These are phyloP conservation scores for Arachis stenosperma DNA, from an alignment of 306 rosid species.

Conservation along the genomic window DNA sequence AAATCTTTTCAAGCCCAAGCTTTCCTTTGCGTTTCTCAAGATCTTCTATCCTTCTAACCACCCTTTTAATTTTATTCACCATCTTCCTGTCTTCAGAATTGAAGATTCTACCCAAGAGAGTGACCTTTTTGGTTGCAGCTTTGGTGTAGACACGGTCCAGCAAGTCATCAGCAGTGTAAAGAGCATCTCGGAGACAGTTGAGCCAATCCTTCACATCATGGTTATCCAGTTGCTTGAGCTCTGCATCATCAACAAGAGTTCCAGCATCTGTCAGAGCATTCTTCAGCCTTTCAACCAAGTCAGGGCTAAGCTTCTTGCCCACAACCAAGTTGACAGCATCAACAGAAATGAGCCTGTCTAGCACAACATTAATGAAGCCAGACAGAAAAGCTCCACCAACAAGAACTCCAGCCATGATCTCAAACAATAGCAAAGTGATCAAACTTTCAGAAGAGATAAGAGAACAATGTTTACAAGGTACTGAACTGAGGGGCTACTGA, in stretches of 20 bases:
- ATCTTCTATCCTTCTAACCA: too few species aligned
- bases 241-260: neutral
- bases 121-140: conserved; percentile 8
- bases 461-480: neutral
- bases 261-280: neutral
- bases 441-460: neutral
- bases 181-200: neutral
- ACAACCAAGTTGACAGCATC: too few species aligned
- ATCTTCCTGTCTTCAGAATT: too few species aligned
- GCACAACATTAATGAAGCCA: too few species aligned
- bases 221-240: neutral
- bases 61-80: too few species aligned
- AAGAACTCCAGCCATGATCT: neutral
- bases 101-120: neutral
- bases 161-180: conserved; percentile 18
- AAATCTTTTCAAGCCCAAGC: too few species aligned
- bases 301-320: too few species aligned
- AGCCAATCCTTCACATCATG: neutral
- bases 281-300: neutral
- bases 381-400: too few species aligned
- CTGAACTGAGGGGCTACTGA: too few species aligned
- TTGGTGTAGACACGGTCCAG: conserved; percentile 35
- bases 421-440: neutral
- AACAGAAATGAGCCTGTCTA: too few species aligned
- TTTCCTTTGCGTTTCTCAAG: too few species aligned